Conservation (phyloP, 371 early-diverging fungal species). For the Synchytrium microbalum region DNA sequence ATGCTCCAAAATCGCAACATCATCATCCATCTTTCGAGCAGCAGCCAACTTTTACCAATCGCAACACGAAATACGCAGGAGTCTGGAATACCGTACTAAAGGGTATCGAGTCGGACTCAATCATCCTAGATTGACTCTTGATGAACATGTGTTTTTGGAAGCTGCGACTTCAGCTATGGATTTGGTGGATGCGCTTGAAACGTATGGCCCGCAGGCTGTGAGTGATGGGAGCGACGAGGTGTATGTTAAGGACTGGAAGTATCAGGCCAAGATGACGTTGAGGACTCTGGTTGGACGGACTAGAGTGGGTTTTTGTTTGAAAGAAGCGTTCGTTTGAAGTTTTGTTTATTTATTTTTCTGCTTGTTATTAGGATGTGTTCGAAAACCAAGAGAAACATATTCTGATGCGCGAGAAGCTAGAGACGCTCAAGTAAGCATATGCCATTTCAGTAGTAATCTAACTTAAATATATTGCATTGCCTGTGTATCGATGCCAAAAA, state of each 20-base stretch:
- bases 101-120: constrained; percentile 74
- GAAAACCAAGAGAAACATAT: too few species aligned
- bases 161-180: constrained; percentile 61
- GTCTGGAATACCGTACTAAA: constrained; percentile 72
- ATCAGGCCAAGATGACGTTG: constrained; percentile 71
- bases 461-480: too few species aligned
- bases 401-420: too few species aligned
- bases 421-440: too few species aligned
- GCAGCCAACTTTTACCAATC: constrained; percentile 69
- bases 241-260: constrained; percentile 81
- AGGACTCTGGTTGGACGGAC: constrained; percentile 76
- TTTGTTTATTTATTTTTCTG: too few species aligned
- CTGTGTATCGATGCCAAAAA: too few species aligned
- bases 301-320: constrained; percentile 29
- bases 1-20: constrained; percentile 62
- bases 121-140: constrained; percentile 50
- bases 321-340: neutral
- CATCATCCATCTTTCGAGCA: constrained; percentile 67
- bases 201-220: constrained; percentile 21
- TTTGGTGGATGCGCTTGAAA: constrained; percentile 63
- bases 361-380: too few species aligned
- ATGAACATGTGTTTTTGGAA: constrained; percentile 56
- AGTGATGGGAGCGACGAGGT: constrained; percentile 17
- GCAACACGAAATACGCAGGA: constrained; percentile 47
- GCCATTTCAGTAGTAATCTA: too few species aligned